These are phyloP conservation scores for Elsinoe ampelina DNA, from an alignment of 2,329 filamentous ascomycete genomes.

Conservation along the genomic window DNA sequence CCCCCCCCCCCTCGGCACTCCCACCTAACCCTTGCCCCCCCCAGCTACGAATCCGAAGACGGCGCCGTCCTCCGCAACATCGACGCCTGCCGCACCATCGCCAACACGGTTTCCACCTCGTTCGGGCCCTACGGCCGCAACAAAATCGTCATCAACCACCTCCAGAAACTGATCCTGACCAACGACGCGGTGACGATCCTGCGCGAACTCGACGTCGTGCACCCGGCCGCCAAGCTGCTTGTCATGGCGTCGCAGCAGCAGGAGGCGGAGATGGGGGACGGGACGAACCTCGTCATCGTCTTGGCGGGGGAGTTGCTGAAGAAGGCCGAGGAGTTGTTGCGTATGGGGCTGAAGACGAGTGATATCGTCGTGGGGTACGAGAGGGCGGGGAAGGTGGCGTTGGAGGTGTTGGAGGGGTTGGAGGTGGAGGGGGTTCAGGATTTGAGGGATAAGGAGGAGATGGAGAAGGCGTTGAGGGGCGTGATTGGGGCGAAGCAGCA, in stretches of 20 bases:
- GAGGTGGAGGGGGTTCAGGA: conserved; percentile 85
- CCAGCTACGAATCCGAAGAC: conserved; percentile 96
- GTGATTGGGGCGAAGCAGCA: conserved; percentile 96
- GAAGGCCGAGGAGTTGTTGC: conserved; percentile 92
- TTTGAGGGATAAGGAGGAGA: conserved; percentile 67
- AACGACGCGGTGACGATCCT: conserved; percentile 97
- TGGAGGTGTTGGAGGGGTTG: conserved; percentile 63
- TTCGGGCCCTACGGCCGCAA: conserved; percentile 96
- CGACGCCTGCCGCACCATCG: conserved; percentile 92
- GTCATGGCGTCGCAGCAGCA: conserved; percentile 99
- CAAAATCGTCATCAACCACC: conserved; percentile 99
- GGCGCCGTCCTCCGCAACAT: conserved; percentile 97
- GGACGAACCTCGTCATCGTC: conserved; percentile 93
- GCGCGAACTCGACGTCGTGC: conserved; percentile 93
- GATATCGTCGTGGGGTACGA: conserved; percentile 96
- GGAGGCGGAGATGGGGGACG: conserved; percentile 97
- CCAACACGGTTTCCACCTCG: conserved; percentile 92
- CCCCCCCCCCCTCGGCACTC: conserved; percentile 17
- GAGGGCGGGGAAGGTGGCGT: conserved; percentile 79
- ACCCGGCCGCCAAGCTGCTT: conserved; percentile 91
- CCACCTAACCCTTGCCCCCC: conserved; percentile 27
- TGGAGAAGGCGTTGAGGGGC: conserved; percentile 90
- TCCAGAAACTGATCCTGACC: conserved; percentile 98
- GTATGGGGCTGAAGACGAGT: conserved; percentile 96
- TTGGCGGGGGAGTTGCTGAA: conserved; percentile 89